Evolutionary conservation across 371 early-diverging fungal genomes (phyloP), one percentile per base, ranked within the genome.

Genomic region (Dinochytrium kinnereticum): DNA sequence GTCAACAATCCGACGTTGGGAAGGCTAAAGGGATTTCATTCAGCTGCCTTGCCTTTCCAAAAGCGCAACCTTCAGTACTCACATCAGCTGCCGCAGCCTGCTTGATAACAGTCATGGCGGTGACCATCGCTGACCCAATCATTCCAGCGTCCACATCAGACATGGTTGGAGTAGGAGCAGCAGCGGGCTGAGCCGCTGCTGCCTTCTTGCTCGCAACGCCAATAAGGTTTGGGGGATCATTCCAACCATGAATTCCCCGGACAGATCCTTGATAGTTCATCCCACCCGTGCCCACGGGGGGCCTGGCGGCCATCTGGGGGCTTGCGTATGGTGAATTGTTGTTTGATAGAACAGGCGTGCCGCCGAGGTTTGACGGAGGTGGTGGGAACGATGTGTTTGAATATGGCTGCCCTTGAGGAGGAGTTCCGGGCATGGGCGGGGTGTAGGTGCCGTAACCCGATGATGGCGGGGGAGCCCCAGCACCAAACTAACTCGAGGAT

Each of bases 191-290:
- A 15, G 31, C 7, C 39, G 69, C 69, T 26, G 24, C 73, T 15
- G 57, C 44, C 71, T 72, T 74, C 31, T 70, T 74, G 34, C 69
- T 49, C 37, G 61, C 51, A 19, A 75, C 75, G 1, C 69, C 71
- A 39, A 76, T 57, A 28, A 77, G 75, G 55, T 73, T 68, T 17
- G 82, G 80, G 31, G 74, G 51, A 59, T 83, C 80, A 53, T 83
- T 80, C 80, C 80, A 78, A n/a, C 83, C 77, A 50, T 74, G 75
- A 26, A 83, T 68, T 13, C 77, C 79, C 37, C 76, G 67, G 21
- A 77, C 75, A 26, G 55, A 38, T 69, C 70, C 78, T 64, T 80
- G 78, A 59, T 67, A 78, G 69, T 69, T n/a, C 19, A 7, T 61
- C 10, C 61, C 61, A 10, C 61, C 61, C 7, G 61, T 17, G 7